A percentile compares a stretch with the other conserved stretches of the same genome.
Evolutionary conservation across 208 protist genomes (phyloP).

Genomic region (Trypanosoma rangeli): DNA sequence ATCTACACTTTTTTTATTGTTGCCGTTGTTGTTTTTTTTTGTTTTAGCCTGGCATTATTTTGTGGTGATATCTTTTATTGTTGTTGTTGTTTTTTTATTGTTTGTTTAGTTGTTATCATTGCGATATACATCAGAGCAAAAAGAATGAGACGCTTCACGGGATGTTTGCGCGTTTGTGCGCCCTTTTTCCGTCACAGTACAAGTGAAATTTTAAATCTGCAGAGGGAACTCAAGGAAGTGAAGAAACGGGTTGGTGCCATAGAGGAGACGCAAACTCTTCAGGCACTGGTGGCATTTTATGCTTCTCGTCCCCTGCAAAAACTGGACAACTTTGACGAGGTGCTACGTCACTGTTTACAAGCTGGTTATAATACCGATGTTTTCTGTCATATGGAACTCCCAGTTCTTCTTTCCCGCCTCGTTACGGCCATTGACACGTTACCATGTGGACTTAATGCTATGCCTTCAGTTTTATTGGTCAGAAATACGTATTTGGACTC

Average conservation of each 20-base stretch:
- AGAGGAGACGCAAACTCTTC: constrained; percentile 56
- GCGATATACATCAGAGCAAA: background rate
- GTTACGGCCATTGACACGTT: constrained; percentile 71
- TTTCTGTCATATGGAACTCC: constrained; percentile 85
- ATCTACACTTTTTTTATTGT: constrained; percentile 3
- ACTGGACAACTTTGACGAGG: constrained; percentile 36
- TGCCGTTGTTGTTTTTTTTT: constrained; percentile 1
- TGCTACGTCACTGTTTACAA: constrained; percentile 26
- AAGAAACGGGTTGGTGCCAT: constrained; percentile 45
- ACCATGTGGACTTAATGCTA: constrained; percentile 83
- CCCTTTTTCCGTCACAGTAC: constrained; percentile 11
- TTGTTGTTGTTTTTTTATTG: constrained; percentile 15
- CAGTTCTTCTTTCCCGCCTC: constrained; percentile 71
- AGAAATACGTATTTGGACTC: constrained; percentile 73
- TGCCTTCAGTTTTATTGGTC: constrained; percentile 74
- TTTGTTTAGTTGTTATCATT: constrained; percentile 1
- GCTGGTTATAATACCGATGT: constrained; percentile 37
- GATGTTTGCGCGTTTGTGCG: background rate
- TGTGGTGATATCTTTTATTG: constrained; percentile 4
- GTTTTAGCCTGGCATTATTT: background rate
- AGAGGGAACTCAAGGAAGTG: constrained; percentile 34
- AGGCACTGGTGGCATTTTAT: constrained; percentile 67
- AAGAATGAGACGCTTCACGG: constrained; percentile 32
- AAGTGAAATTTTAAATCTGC: background rate
- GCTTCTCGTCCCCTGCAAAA: constrained; percentile 47